Conservation (phyloP, 768 basidiomycete species). For the Pulveroboletus sp. region DNA sequence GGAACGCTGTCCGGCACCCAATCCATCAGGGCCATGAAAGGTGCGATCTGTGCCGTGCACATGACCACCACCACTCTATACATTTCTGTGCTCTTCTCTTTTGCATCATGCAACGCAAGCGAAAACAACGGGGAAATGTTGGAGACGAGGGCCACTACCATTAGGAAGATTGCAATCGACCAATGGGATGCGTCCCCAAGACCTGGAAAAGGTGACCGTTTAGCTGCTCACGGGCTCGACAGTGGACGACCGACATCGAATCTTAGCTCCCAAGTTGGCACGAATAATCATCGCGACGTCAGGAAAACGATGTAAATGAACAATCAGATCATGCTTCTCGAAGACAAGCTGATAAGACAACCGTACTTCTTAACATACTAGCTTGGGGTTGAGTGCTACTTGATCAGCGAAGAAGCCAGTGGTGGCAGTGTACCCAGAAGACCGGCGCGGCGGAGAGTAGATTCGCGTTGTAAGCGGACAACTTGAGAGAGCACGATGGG, state of each 20-base stretch:
- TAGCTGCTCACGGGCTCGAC: slow-evolving; percentile 19
- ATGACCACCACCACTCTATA: slow-evolving; percentile 20
- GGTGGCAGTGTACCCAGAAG: neutral
- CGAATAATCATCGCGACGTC: slow-evolving; percentile 7
- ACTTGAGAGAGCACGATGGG: neutral
- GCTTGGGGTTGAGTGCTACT: slow-evolving; percentile 16
- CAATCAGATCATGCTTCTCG: slow-evolving; percentile 13
- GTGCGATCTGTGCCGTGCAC: slow-evolving; percentile 8
- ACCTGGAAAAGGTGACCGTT: slow-evolving; percentile 13
- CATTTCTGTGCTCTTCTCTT: slow-evolving; percentile 27
- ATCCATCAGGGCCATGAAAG: slow-evolving; percentile 23
- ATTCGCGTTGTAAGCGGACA: neutral
- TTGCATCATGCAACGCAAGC: slow-evolving; percentile 20
- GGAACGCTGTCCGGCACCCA: slow-evolving; percentile 12
- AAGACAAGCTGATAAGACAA: slow-evolving; percentile 18
- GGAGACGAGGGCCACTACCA: slow-evolving; percentile 14
- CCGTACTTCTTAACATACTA: slow-evolving; percentile 22
- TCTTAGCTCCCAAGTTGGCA: neutral
- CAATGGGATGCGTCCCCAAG: slow-evolving; percentile 7
- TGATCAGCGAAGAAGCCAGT: slow-evolving; percentile 21
- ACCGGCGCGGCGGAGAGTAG: neutral
- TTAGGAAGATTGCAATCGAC: slow-evolving; percentile 5
- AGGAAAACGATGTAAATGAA: slow-evolving; percentile 6
- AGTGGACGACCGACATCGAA: slow-evolving; percentile 11
- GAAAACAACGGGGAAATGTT: slow-evolving; percentile 24